Percentiles rank a stretch among this genome's conserved stretches.
phyloP scores from a whole-genome alignment of 2,329 filamentous ascomycete genomes.

The Aspergillus brunneoviolaceus region DNA sequence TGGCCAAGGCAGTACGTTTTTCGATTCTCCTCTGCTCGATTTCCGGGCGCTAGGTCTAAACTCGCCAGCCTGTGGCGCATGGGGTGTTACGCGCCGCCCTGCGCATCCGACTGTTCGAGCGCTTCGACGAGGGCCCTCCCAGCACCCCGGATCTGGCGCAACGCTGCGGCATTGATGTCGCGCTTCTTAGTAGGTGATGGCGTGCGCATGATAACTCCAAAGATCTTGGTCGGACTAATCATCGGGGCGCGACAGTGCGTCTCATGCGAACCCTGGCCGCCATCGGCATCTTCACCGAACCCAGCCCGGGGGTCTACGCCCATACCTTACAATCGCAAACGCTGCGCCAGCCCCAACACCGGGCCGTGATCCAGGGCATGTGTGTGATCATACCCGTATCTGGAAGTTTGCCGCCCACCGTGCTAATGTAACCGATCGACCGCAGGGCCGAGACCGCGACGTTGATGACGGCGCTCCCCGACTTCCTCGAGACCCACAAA shows the following conservation, averaged over 20 bases:
- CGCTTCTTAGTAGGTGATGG: neutral
- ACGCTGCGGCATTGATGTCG: neutral
- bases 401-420: neutral
- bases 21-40: neutral
- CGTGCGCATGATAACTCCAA: neutral
- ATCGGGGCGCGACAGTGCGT: neutral
- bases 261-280: neutral
- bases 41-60: neutral
- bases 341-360: neutral
- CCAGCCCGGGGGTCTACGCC: neutral
- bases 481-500: neutral
- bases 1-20: neutral
- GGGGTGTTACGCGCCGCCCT: neutral
- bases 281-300: neutral
- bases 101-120: neutral
- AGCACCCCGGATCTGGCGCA: neutral
- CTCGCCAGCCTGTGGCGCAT: neutral
- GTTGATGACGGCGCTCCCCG: neutral
- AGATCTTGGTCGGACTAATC: too few species aligned
- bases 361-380: constrained; percentile 1
- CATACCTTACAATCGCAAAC: neutral
- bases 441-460: constrained; percentile 2
- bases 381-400: neutral
- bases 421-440: neutral
- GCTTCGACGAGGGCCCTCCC: neutral